Evolutionary conservation across 2,329 filamentous ascomycete species (phyloP), one percentile per base, ranked within the genome.

Genomic region (Chaetomium sp.): DNA sequence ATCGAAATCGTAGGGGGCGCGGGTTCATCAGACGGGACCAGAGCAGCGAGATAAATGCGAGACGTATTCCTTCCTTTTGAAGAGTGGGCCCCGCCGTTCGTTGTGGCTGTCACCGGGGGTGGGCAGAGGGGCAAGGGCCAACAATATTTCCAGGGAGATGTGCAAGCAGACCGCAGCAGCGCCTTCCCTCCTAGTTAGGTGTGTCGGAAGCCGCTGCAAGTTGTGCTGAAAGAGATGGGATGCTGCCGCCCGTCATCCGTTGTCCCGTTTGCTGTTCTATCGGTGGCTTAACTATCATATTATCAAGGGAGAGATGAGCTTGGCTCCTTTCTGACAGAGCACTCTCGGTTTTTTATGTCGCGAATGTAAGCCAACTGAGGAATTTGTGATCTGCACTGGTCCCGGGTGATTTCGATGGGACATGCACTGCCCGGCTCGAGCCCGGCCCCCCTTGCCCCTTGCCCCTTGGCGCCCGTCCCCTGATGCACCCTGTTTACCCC

Each of bases 11-110:
- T 21, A 42, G 9, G 27, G 29, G 50, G 27, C n/a, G 47, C 1
- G 29, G 25, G 31, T 38, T 42, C 33, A 38, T 29, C 51, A 21
- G 33, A 61, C 53, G 49, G 42, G 47, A n/a, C 38, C 35, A 45
- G 54, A 31, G 51, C 38, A 31, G 51, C 42, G 33, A 57, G 42
- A 33, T 45, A 47, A 63, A 57, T 60, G 60, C 56, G 64, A 66
- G 61, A 29, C 42, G 19, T 25, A 33, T 29, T 49, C 57, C 60
- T 47, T 57, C 35, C 16, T 55, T 56, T 47, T 42, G 38, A 51
- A 19, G 35, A 38, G 38, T 42, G 51, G 45, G 56, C n/a, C n/a
- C n/a, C n/a, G n/a, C 21, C n/a, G 23, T 47, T 23, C 12, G 35
- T 16, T 55, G 59, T 59, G 64, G 59, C 59, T 65, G 55, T 45